phyloP scores from a whole-genome alignment of 371 early-diverging fungal species.

The Apophysomyces variabilis region DNA sequence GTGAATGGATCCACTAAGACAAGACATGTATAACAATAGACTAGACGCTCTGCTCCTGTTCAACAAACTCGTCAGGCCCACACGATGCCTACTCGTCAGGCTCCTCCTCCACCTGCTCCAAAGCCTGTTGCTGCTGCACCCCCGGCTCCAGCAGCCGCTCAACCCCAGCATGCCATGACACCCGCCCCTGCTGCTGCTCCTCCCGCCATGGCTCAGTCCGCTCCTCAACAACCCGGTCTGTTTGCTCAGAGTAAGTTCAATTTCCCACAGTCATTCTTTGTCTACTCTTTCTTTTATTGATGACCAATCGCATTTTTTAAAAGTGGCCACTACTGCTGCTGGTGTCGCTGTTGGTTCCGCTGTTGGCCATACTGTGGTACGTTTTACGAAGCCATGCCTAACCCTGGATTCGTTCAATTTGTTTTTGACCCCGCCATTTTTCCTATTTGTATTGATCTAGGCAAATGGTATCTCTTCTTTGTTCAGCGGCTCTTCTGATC shows the following conservation, averaged over 20 bases:
- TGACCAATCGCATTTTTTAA: neutral
- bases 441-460: slow-evolving; percentile 37
- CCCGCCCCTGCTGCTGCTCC: slow-evolving; percentile 44
- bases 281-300: neutral
- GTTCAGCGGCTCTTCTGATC: slow-evolving; percentile 67
- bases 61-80: slow-evolving; percentile 71
- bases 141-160: slow-evolving; percentile 47
- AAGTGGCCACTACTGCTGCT: slow-evolving; percentile 90
- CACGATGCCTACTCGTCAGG: slow-evolving; percentile 73
- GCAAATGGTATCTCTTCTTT: slow-evolving; percentile 73
- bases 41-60: slow-evolving; percentile 64
- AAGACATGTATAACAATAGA: slow-evolving; percentile 19
- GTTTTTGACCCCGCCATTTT: too few species aligned
- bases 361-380: slow-evolving; percentile 76
- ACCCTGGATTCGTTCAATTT: too few species aligned
- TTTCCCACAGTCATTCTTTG: neutral
- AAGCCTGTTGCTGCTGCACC: slow-evolving; percentile 31
- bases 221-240: slow-evolving; percentile 72
- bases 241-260: slow-evolving; percentile 68
- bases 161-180: slow-evolving; percentile 43
- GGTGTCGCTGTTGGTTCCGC: slow-evolving; percentile 93
- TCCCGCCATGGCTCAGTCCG: slow-evolving; percentile 53
- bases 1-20: neutral
- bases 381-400: slow-evolving; percentile 19
- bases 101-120: slow-evolving; percentile 61